A percentile compares a stretch with the other conserved stretches of the same genome.
phyloP scores from a whole-genome alignment of 768 basidiomycete genomes.

The Tricholoma sp. region DNA sequence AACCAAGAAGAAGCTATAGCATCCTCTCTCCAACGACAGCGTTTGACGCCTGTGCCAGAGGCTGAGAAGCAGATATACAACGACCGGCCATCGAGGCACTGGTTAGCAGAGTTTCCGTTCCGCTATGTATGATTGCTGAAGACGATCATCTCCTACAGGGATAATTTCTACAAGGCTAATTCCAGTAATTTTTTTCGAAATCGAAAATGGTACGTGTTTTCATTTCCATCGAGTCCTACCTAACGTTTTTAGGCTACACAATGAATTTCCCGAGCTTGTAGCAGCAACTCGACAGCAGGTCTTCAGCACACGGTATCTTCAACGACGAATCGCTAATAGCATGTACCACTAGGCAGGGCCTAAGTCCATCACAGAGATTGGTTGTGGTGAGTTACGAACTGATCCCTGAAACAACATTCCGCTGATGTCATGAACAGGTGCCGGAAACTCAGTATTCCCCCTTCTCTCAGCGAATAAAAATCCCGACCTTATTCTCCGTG shows the following conservation, averaged over 20 bases:
- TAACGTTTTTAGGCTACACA: constrained; percentile 59
- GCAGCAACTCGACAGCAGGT: constrained; percentile 65
- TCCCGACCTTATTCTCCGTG: constrained; percentile 63
- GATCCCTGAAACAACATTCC: neutral
- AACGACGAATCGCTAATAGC: constrained; percentile 9
- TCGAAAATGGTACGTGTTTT: constrained; percentile 66
- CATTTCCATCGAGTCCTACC: neutral
- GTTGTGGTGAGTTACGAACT: constrained; percentile 60
- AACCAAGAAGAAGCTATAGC: constrained; percentile 76
- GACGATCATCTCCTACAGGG: constrained; percentile 48
- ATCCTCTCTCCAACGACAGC: constrained; percentile 66
- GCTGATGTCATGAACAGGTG: constrained; percentile 43
- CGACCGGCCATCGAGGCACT: constrained; percentile 66
- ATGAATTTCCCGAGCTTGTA: constrained; percentile 92
- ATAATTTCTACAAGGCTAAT: constrained; percentile 88
- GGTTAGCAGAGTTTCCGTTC: constrained; percentile 34
- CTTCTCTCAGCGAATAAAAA: constrained; percentile 81
- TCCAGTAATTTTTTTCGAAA: constrained; percentile 90
- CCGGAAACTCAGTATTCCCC: constrained; percentile 94
- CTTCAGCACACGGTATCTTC: neutral
- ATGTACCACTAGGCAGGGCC: constrained; percentile 60
- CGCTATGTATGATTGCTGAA: constrained; percentile 11
- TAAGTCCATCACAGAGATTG: constrained; percentile 77
- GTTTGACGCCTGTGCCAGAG: constrained; percentile 63
- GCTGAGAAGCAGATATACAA: constrained; percentile 71